These are phyloP conservation scores for Nyctanthes arbortristis DNA, from an alignment of 257 asterid genomes.

Conservation along the genomic window DNA sequence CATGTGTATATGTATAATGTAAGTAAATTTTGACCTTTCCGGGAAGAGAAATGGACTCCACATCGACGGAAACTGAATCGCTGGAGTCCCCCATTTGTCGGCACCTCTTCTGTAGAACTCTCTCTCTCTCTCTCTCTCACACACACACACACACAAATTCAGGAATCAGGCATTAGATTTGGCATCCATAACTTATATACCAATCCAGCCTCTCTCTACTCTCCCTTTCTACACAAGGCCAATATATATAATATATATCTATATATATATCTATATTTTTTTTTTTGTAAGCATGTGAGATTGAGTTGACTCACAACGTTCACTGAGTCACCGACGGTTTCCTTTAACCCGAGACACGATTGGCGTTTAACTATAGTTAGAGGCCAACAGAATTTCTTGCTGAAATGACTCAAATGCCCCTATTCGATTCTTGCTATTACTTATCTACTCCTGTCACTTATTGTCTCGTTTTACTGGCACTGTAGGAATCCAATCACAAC, in stretches of 20 bases:
- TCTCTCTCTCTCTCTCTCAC: slow-evolving; percentile 14
- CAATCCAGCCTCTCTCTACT: slow-evolving; percentile 18
- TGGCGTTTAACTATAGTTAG: slow-evolving; percentile 35
- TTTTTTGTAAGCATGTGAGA: no score
- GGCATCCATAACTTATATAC: slow-evolving; percentile 32
- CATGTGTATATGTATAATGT: not conserved
- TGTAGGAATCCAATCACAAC: no score
- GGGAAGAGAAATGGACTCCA: slow-evolving; percentile 42
- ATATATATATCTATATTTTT: not conserved
- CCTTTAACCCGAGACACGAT: slow-evolving; percentile 30
- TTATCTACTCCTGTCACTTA: not conserved
- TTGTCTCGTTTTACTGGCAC: no score
- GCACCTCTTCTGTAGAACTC: not conserved
- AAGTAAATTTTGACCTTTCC: slow-evolving; percentile 42
- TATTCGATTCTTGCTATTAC: slow-evolving; percentile 2
- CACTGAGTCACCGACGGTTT: slow-evolving; percentile 66
- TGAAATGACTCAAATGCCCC: slow-evolving; percentile 38
- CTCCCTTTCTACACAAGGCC: slow-evolving; percentile 14
- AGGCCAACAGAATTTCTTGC: slow-evolving; percentile 42
- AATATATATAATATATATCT: not conserved
- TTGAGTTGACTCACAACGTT: slow-evolving; percentile 35
- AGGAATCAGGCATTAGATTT: slow-evolving; percentile 31
- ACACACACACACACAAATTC: slow-evolving; percentile 7
- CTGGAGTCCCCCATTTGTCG: slow-evolving; percentile 50
- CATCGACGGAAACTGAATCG: slow-evolving; percentile 51